These are phyloP conservation scores for Russula lepida DNA, from an alignment of 768 basidiomycete genomes.

Conservation along the genomic window DNA sequence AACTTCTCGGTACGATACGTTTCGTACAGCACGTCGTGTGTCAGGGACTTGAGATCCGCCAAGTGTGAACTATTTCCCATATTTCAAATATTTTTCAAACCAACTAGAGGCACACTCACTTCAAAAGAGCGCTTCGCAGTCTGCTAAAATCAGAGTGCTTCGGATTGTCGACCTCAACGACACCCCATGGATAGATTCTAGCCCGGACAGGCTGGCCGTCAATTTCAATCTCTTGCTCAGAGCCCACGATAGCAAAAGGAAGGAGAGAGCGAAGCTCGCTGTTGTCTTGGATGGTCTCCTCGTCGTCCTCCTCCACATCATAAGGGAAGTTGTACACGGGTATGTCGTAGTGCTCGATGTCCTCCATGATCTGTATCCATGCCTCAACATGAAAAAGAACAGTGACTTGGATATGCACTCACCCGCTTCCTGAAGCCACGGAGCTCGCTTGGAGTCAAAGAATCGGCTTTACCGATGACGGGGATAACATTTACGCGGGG, in stretches of 20 bases:
- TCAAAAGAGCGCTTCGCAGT: constrained; percentile 83
- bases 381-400: constrained; percentile 2
- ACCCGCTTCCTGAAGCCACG: constrained; percentile 94
- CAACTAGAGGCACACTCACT: constrained; percentile 39
- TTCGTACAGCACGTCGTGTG: constrained; percentile 91
- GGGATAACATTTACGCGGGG: constrained; percentile 99
- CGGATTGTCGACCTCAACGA: constrained; percentile 98
- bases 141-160: constrained; percentile 98
- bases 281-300: constrained; percentile 97
- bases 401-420: constrained; percentile 22
- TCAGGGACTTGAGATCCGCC: constrained; percentile 88
- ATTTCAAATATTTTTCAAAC: constrained; percentile 1
- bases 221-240: constrained; percentile 93
- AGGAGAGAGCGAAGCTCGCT: constrained; percentile 87
- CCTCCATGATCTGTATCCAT: constrained; percentile 83
- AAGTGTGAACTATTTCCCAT: constrained; percentile 69
- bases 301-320: constrained; percentile 98
- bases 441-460: constrained; percentile 87
- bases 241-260: constrained; percentile 96
- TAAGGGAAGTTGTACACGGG: constrained; percentile 99
- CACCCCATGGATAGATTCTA: constrained; percentile 96
- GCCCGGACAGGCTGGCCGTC: constrained; percentile 88
- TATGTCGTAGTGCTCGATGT: constrained; percentile 97
- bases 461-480: constrained; percentile 93
- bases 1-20: constrained; percentile 98